phyloP scores from a whole-genome alignment of 2,329 filamentous ascomycete species.

The Aaosphaeria pasadenensis region DNA sequence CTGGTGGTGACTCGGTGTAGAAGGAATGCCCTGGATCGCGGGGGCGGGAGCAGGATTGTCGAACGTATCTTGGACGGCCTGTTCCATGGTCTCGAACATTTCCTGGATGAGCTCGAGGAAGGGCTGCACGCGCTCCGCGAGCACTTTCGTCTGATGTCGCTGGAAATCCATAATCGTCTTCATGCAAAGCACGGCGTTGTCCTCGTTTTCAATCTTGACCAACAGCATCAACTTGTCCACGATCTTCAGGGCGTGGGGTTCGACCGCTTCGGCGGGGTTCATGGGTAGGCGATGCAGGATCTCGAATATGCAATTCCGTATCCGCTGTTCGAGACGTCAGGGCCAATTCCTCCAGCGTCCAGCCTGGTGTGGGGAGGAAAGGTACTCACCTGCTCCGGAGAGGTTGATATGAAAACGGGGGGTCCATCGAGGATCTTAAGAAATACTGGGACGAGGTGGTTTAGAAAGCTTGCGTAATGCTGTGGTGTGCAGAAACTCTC shows the following conservation, averaged over 20 bases:
- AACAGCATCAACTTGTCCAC: constrained; percentile 87
- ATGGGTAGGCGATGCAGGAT: constrained; percentile 84
- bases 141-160: constrained; percentile 82
- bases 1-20: constrained; percentile 59
- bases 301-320: constrained; percentile 90
- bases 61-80: constrained; percentile 91
- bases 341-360: neutral
- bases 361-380: neutral
- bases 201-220: constrained; percentile 91
- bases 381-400: constrained; percentile 73
- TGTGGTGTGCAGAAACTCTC: constrained; percentile 80
- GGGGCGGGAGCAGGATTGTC: constrained; percentile 65
- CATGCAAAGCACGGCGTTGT: constrained; percentile 97
- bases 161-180: constrained; percentile 98
- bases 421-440: constrained; percentile 78
- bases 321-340: constrained; percentile 56
- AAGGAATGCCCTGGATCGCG: constrained; percentile 56
- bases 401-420: constrained; percentile 88
- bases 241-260: constrained; percentile 83
- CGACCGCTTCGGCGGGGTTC: constrained; percentile 74
- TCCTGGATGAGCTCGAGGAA: constrained; percentile 93
- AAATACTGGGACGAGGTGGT: constrained; percentile 87
- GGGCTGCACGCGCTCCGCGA: constrained; percentile 77
- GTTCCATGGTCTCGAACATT: constrained; percentile 92
- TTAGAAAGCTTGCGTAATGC: constrained; percentile 77